Base-by-base conservation (phyloP, 305 asterid genomes). In the Stenogyne calaminthoides region DNA sequence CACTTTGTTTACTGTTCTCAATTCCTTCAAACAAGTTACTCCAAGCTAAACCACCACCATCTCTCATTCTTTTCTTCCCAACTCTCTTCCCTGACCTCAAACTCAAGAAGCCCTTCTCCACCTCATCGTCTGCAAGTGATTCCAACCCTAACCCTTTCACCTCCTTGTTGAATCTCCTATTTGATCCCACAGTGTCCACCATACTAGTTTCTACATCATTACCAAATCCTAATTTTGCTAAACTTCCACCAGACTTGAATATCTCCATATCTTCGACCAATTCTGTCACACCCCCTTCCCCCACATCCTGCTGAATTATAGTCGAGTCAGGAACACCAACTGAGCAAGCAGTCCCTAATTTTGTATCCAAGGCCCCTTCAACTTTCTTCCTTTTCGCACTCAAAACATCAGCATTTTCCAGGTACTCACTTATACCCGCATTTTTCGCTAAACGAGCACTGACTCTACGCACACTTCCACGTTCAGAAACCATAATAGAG, bases 31-130 rank as follows among this genome's bases (percentile, higher is more conserved):
- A 27, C 29, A 32, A 61, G 56, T 36, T 46, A 64, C 77, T 46
- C 61, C 77, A 78, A 76, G 64, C 64, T 66, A 59, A 64, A 54
- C 64, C 77, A 74, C 11, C 69, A 27, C 63, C 54, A 5, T 20
- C 77, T 71, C 76, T 75, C 36, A 68, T 63, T 64, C 54, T 84
- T 70, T 73, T 80, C 80, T 78, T 82, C 44, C 52, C 69, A 47
- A 85, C 77, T 68, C 71, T 85, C 85, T 75, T 89, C 51, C 97
- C 95, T 9, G 97, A 87, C 80, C 94, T 83, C 81, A 87, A 84
- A 80, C 79, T 78, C 75, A 84, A 75, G 73, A 74, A 25, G 51
- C 62, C 81, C 51, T 73, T 78, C 22, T 70, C 83, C 62, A 58
- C 64, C 70, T 64, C 83, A 64, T 55, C 86, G 55, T 82, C 69